These are phyloP conservation scores for Parasitella parasitica DNA, from an alignment of 371 early-diverging fungal species.

Conservation along the genomic window DNA sequence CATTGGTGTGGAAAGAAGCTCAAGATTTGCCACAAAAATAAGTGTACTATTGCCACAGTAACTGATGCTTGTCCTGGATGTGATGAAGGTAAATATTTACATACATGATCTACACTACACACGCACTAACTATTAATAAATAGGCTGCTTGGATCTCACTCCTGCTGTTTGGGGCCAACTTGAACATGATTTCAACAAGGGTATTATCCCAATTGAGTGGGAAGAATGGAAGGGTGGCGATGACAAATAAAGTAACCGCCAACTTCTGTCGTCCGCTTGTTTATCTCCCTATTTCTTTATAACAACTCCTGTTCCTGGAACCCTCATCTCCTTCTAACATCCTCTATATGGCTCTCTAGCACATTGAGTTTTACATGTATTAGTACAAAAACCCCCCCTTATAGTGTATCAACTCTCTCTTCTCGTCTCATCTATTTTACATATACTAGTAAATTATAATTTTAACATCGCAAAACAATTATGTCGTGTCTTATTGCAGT, in stretches of 20 bases:
- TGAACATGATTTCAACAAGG: constrained; percentile 40
- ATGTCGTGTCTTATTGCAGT: not conserved
- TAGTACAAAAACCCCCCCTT: not conserved
- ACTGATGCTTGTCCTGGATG: constrained; percentile 43
- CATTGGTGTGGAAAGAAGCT: constrained; percentile 42
- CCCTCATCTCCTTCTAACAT: not conserved
- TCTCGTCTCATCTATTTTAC: not conserved
- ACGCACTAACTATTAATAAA: not conserved
- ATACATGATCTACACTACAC: not conserved
- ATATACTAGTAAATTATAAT: not conserved
- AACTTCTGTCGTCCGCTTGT: not conserved
- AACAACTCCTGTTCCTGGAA: not conserved
- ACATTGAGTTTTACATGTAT: constrained; percentile 2
- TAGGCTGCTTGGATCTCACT: constrained; percentile 52
- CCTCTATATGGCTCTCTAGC: constrained; percentile 2
- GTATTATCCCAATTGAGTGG: constrained; percentile 62
- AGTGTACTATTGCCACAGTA: constrained; percentile 28
- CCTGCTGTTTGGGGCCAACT: constrained; percentile 60
- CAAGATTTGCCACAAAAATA: constrained; percentile 21
- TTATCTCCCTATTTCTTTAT: not conserved
- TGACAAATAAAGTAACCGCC: constrained; percentile 7
- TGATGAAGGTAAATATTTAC: constrained; percentile 18
- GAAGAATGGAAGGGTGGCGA: constrained; percentile 13
- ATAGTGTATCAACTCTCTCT: constrained; percentile 6
- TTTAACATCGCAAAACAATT: not conserved